A percentile compares a stretch with the other conserved stretches of the same genome.
These are phyloP conservation scores for Vigna nakashimae DNA, from an alignment of 306 rosid genomes.

Conservation along the genomic window DNA sequence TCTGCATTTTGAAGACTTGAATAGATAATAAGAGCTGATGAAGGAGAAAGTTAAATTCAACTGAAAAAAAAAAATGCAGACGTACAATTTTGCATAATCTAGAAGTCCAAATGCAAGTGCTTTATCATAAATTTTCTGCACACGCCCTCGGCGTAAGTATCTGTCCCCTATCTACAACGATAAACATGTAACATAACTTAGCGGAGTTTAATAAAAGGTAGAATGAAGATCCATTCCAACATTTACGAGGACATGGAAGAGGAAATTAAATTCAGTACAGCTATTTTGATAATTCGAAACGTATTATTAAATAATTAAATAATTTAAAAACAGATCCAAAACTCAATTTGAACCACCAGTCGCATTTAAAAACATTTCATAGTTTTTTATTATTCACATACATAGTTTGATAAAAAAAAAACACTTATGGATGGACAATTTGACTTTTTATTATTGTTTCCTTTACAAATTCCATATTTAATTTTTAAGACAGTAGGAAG, in stretches of 20 bases:
- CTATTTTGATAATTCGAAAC: background rate
- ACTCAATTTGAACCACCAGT: no score
- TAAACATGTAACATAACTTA: constrained; percentile 34
- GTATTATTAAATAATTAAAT: background rate
- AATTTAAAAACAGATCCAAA: background rate
- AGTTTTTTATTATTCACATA: background rate
- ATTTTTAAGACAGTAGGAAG: background rate
- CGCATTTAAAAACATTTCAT: background rate
- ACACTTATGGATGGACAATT: background rate
- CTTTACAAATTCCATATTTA: background rate
- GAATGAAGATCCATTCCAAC: constrained; percentile 27
- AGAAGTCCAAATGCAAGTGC: constrained; percentile 84
- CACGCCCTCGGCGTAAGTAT: constrained; percentile 76
- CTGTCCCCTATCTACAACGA: constrained; percentile 80
- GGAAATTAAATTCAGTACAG: constrained; percentile 17
- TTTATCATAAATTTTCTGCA: constrained; percentile 83
- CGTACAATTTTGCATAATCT: constrained; percentile 90
- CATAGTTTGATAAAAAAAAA: background rate
- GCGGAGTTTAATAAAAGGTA: constrained; percentile 35
- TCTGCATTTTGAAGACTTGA: constrained; percentile 15
- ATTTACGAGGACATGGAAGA: background rate
- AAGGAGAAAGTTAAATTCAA: constrained; percentile 27
- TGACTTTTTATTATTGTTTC: background rate
- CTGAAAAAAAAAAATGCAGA: constrained; percentile 43
- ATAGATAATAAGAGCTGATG: constrained; percentile 23